These are phyloP conservation scores for Huntiella moniliformis DNA, from an alignment of 2,329 filamentous ascomycete species.

Conservation along the genomic window DNA sequence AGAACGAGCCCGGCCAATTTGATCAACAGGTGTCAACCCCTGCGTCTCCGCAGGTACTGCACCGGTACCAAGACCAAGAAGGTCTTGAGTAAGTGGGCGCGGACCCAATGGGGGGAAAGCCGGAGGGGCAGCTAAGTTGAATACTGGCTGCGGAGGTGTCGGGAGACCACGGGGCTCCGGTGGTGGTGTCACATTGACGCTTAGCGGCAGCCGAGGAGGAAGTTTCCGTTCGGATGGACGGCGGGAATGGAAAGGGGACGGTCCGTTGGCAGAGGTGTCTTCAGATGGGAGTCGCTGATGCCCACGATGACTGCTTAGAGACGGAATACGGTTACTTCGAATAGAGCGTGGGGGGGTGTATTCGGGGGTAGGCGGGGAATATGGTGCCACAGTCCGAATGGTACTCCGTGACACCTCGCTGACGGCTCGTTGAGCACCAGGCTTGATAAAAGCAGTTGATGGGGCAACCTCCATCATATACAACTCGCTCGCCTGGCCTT, in stretches of 20 bases:
- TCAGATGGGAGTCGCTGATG: slow-evolving; percentile 8
- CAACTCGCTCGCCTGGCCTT: slow-evolving; percentile 5
- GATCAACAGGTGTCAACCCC: too few relatives aligned
- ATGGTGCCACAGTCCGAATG: too few relatives aligned
- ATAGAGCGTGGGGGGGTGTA: too few relatives aligned
- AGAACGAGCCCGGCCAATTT: neutral
- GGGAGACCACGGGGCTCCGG: neutral
- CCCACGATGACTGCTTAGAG: neutral
- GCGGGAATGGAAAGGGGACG: too few relatives aligned
- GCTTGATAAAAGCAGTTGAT: slow-evolving; percentile 12
- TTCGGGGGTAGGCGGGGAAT: too few relatives aligned
- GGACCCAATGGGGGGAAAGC: too few relatives aligned
- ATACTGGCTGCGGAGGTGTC: neutral
- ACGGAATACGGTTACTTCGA: neutral
- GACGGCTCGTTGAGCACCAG: neutral
- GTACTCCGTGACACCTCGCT: too few relatives aligned
- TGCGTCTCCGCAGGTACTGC: too few relatives aligned
- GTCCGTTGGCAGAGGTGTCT: neutral
- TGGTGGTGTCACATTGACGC: neutral
- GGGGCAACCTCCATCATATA: slow-evolving; percentile 13
- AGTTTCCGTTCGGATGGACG: neutral
- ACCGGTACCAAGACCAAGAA: too few relatives aligned
- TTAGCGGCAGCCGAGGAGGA: slow-evolving; percentile 4
- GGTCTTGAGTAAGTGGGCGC: too few relatives aligned
- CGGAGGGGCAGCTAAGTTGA: neutral